Base-by-base conservation (phyloP, 2,329 filamentous ascomycete genomes). In the Claviceps monticola region DNA sequence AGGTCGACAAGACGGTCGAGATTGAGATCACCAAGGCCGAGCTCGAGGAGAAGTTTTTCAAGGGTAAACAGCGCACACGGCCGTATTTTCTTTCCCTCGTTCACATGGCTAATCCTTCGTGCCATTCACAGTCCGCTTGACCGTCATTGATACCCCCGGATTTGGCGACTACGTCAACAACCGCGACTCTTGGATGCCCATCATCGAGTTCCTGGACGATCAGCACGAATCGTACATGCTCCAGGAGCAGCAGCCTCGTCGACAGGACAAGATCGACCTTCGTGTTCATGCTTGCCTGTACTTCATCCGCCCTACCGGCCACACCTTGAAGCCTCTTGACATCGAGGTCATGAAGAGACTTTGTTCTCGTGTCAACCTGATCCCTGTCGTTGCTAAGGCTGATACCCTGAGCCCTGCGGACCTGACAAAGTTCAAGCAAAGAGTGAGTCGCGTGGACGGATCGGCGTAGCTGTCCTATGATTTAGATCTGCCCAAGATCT, bases 151-250 rank as follows among this genome's bases (percentile, higher is more conserved):
- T 71, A 98, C 93, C 58, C 93, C 93, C 64, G 93, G 93, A 62
- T 98, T 98, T 67, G 93, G 93, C 71, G 93, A 98, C 80, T 98
- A 98, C 68, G 93, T 98, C 70, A 98, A 98, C 85, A 98, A 98
- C 82, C 87, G 91, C 67, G 93, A 98, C 73, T 97, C 93, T 57
- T 98, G 93, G 93, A 94, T 95, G 80, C 93, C 93, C 68, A 97
- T 98, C 68, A 97, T 98, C 72, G 93, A 98, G 74, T 98, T 98
- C 78, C 80, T 98, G 64, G 93, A 98, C 73, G 93, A 98, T 74
- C 93, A 98, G 80, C 94, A 98, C 71, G 93, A 98, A 79, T 98
- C 93, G 39, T 98, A 98, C 74, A 98, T 98, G 93, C 80, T 98
- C 68, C 93, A 98, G 78, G 93, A 98, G 82, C 93, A 98, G 74